These are phyloP conservation scores for Aegilops tauschii DNA, from an alignment of 176 grass and related monocot genomes.

Conservation along the genomic window DNA sequence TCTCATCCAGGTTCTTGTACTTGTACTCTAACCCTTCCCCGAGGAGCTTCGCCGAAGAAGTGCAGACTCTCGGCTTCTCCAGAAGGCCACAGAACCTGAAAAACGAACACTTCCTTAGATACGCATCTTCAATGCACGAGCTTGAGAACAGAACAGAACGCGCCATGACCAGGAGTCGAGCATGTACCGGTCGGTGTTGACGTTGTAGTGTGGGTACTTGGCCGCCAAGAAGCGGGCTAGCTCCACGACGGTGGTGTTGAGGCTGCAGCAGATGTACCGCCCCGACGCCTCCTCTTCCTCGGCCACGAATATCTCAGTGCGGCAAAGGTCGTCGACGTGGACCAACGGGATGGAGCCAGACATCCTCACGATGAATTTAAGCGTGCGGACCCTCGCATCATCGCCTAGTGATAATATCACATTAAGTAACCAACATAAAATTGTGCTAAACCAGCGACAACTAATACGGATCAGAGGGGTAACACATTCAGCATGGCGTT, in stretches of 20 bases:
- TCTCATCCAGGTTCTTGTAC: not conserved
- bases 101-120: not conserved
- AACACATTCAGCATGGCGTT: too few species aligned
- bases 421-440: too few species aligned
- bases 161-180: not conserved
- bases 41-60: slow-evolving; percentile 31
- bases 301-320: slow-evolving; percentile 68
- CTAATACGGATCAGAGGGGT: too few species aligned
- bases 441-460: too few species aligned
- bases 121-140: not conserved
- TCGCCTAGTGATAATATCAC: slow-evolving; percentile 15
- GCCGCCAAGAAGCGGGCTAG: slow-evolving; percentile 40
- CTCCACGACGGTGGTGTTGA: slow-evolving; percentile 39
- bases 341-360: not conserved
- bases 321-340: slow-evolving; percentile 60
- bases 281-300: slow-evolving; percentile 35
- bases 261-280: slow-evolving; percentile 60
- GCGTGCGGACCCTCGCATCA: slow-evolving; percentile 17
- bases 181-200: slow-evolving; percentile 6
- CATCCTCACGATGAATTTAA: not conserved
- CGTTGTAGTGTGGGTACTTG: slow-evolving; percentile 60
- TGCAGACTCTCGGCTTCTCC: not conserved
- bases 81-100: slow-evolving; percentile 11
- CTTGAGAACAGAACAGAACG: too few species aligned
- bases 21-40: not conserved